phyloP scores from a whole-genome alignment of 1,284 basidiomycete genomes.

The Peniophora sp. region DNA sequence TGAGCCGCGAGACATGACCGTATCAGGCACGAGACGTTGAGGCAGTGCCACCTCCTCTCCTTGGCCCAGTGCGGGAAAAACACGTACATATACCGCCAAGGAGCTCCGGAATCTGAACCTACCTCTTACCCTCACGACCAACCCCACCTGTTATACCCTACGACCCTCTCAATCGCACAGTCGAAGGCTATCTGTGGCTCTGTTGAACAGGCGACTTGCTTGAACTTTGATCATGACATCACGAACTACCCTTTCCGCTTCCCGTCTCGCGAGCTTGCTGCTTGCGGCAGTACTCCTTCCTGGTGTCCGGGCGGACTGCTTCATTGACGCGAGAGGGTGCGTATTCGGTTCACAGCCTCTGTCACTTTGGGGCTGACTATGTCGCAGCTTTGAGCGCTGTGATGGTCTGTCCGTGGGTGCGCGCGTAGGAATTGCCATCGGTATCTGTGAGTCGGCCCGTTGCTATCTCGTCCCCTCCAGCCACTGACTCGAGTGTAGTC shows the following conservation, averaged over 20 bases:
- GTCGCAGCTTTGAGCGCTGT: neutral
- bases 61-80: too few relatives aligned
- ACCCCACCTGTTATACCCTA: too few relatives aligned
- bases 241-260: neutral
- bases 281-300: neutral
- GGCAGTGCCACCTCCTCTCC: too few relatives aligned
- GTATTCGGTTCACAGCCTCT: neutral
- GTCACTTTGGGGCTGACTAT: neutral
- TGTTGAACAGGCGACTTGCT: too few relatives aligned
- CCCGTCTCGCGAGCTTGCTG: neutral
- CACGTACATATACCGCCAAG: too few relatives aligned
- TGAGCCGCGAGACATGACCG: too few relatives aligned
- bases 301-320: neutral
- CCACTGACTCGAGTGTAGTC: conserved; percentile 4
- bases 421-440: neutral
- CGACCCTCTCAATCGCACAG: too few relatives aligned
- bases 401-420: neutral
- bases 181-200: too few relatives aligned
- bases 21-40: too few relatives aligned
- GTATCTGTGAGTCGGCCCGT: neutral
- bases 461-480: neutral
- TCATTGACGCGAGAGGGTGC: neutral
- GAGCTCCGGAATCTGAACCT: too few relatives aligned
- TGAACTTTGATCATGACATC: neutral
- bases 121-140: too few relatives aligned